A percentile compares a stretch with the other conserved stretches of the same genome.
phyloP scores from a whole-genome alignment of 2,329 filamentous ascomycete genomes.

The Colletotrichum caudatum region DNA sequence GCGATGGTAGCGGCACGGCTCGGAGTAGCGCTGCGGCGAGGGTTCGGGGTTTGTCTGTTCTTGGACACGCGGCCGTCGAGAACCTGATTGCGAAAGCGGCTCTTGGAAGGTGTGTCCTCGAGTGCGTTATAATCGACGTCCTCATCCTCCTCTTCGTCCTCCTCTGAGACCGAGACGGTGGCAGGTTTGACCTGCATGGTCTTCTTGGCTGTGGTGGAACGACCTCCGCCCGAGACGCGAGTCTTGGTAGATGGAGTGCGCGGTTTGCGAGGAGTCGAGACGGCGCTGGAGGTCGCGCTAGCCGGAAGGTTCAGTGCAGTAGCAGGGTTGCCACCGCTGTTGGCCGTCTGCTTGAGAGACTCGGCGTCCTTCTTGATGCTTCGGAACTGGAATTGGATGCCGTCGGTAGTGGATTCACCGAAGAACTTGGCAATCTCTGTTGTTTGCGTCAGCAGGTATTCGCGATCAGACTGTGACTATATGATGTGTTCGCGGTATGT shows the following conservation, averaged over 20 bases:
- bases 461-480: neutral
- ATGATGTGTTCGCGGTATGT: too few relatives aligned
- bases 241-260: slow-evolving; percentile 41
- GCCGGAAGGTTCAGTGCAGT: slow-evolving; percentile 50
- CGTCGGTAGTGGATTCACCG: slow-evolving; percentile 68
- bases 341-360: slow-evolving; percentile 58
- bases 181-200: slow-evolving; percentile 43
- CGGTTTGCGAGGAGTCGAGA: slow-evolving; percentile 46
- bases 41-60: slow-evolving; percentile 13
- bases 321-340: slow-evolving; percentile 60
- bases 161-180: slow-evolving; percentile 45
- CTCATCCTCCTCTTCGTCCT: slow-evolving; percentile 46
- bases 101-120: slow-evolving; percentile 55
- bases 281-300: slow-evolving; percentile 44
- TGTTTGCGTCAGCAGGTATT: neutral
- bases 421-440: slow-evolving; percentile 71
- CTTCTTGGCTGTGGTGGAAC: slow-evolving; percentile 37
- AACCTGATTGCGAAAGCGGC: slow-evolving; percentile 31
- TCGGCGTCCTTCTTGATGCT: slow-evolving; percentile 66
- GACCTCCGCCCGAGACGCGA: slow-evolving; percentile 35
- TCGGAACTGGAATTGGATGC: slow-evolving; percentile 72
- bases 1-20: slow-evolving; percentile 42
- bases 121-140: slow-evolving; percentile 49
- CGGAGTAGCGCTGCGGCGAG: slow-evolving; percentile 32
- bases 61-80: slow-evolving; percentile 35